A percentile compares a stretch with the other conserved stretches of the same genome.
Evolutionary conservation across 2,329 filamentous ascomycete species (phyloP).

Genomic region (Zalaria sp.): DNA sequence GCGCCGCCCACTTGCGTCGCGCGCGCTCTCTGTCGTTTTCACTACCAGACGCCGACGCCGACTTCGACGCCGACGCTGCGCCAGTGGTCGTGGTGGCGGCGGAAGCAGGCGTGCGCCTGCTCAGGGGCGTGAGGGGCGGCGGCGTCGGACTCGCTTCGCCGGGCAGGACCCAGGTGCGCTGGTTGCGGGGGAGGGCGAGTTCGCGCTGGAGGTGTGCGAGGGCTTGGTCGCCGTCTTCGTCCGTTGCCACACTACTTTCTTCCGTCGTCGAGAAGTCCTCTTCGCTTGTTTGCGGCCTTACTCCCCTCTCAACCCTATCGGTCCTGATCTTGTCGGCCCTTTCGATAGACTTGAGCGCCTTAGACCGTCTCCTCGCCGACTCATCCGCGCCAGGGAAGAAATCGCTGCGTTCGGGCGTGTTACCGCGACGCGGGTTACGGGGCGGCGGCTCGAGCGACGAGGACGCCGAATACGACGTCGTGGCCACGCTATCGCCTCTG

Average conservation of each 20-base stretch:
- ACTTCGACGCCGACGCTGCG: not conserved
- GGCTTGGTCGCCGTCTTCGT: not conserved
- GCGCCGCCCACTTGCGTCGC: slow-evolving; percentile 1
- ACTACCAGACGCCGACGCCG: not conserved
- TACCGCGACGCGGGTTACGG: slow-evolving; percentile 11
- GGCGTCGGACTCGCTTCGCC: slow-evolving; percentile 21
- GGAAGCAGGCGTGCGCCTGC: not conserved
- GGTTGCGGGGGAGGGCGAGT: slow-evolving; percentile 14
- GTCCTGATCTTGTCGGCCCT: too few relatives aligned
- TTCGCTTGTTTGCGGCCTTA: too few relatives aligned
- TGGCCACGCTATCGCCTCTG: not conserved
- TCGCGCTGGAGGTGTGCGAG: slow-evolving; percentile 7
- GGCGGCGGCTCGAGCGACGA: slow-evolving; percentile 16
- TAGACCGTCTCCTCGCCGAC: too few relatives aligned
- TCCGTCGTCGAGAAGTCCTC: too few relatives aligned
- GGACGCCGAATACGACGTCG: slow-evolving; percentile 13
- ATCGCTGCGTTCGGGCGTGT: slow-evolving; percentile 7
- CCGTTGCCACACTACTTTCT: too few relatives aligned
- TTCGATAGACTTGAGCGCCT: too few relatives aligned
- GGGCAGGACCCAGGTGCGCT: slow-evolving; percentile 16
- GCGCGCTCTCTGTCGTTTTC: slow-evolving; percentile 1
- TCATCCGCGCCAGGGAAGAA: too few relatives aligned
- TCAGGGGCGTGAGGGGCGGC: slow-evolving; percentile 10
- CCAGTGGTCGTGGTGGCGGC: not conserved
- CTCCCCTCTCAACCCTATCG: too few relatives aligned